phyloP scores from a whole-genome alignment of 495 filamentous ascomycete species.

The Antarctomyces pellizariae region DNA sequence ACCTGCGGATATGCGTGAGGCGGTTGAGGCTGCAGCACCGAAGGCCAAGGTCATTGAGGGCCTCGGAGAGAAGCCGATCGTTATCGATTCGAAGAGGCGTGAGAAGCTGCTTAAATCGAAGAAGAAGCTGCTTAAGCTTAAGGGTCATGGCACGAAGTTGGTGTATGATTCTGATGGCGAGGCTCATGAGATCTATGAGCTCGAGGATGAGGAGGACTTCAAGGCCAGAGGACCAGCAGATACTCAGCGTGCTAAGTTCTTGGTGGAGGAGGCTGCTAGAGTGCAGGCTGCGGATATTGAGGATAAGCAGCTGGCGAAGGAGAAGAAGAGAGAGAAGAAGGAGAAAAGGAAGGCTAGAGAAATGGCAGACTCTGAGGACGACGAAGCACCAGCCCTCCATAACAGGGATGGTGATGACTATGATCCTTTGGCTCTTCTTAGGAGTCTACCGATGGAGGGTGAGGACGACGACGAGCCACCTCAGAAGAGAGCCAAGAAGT shows the following conservation, averaged over 20 bases:
- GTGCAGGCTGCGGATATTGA: constrained; percentile 55
- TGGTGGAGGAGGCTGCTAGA: constrained; percentile 45
- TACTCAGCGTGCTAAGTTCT: constrained; percentile 48
- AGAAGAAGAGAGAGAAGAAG: constrained; percentile 66
- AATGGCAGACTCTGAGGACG: constrained; percentile 25
- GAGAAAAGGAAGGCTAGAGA: constrained; percentile 68
- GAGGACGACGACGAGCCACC: constrained; percentile 12
- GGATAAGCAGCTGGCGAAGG: constrained; percentile 59
- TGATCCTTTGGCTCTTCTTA: constrained; percentile 25
- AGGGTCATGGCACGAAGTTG: constrained; percentile 59
- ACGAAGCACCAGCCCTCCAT: constrained; percentile 22
- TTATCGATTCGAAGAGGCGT: constrained; percentile 79
- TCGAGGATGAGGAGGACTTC: constrained; percentile 67
- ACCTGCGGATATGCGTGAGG: constrained; percentile 14
- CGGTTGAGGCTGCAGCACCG: constrained; percentile 10
- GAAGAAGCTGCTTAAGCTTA: constrained; percentile 76
- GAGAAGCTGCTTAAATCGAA: constrained; percentile 86
- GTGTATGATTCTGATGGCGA: constrained; percentile 84
- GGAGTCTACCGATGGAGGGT: constrained; percentile 24
- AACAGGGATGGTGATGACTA: constrained; percentile 16
- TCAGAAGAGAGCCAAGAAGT: constrained; percentile 24
- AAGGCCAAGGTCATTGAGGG: constrained; percentile 24
- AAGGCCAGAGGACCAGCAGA: constrained; percentile 45
- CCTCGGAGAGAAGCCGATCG: constrained; percentile 35
- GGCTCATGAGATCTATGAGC: constrained; percentile 63